phyloP scores from a whole-genome alignment of 1,284 basidiomycete species.

The Malassezia sp. region DNA sequence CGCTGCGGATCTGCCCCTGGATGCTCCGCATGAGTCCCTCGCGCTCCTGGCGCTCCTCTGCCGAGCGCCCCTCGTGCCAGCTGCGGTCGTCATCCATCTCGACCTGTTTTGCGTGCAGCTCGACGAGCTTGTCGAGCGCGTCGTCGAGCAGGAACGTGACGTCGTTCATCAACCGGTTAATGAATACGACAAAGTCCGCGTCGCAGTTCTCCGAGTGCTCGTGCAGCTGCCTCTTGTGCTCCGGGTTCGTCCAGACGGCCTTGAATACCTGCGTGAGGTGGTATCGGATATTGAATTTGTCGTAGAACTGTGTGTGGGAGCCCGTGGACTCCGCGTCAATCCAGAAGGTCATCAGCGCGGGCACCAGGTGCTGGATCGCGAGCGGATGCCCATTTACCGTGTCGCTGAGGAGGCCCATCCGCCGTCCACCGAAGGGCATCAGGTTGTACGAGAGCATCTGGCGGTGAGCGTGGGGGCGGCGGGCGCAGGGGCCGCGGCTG shows the following conservation, averaged over 20 bases:
- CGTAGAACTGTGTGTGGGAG: slow-evolving; percentile 94
- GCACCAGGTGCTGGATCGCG: slow-evolving; percentile 77
- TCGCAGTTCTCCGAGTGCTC: slow-evolving; percentile 22
- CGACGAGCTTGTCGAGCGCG: slow-evolving; percentile 73
- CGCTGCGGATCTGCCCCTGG: slow-evolving; percentile 72
- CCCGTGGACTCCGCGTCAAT: slow-evolving; percentile 97
- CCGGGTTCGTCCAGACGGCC: slow-evolving; percentile 38
- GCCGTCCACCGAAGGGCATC: slow-evolving; percentile 63
- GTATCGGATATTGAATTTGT: slow-evolving; percentile 73
- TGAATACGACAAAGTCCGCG: slow-evolving; percentile 60
- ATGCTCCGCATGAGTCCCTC: slow-evolving; percentile 65
- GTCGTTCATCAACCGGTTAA: slow-evolving; percentile 98
- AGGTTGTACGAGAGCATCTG: slow-evolving; percentile 78
- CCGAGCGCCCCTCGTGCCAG: slow-evolving; percentile 57
- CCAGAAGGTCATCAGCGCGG: slow-evolving; percentile 85
- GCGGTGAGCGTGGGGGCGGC: too few relatives aligned
- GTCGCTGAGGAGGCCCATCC: slow-evolving; percentile 67
- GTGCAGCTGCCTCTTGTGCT: slow-evolving; percentile 38
- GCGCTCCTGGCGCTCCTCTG: slow-evolving; percentile 69
- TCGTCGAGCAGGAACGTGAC: slow-evolving; percentile 97
- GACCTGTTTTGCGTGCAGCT: slow-evolving; percentile 72
- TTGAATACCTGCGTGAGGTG: slow-evolving; percentile 42
- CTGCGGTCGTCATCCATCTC: slow-evolving; percentile 65
- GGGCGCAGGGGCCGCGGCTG: too few relatives aligned
- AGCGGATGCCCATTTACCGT: slow-evolving; percentile 71